phyloP scores from a whole-genome alignment of 305 asterid species.

The Coffea humblotiana region DNA sequence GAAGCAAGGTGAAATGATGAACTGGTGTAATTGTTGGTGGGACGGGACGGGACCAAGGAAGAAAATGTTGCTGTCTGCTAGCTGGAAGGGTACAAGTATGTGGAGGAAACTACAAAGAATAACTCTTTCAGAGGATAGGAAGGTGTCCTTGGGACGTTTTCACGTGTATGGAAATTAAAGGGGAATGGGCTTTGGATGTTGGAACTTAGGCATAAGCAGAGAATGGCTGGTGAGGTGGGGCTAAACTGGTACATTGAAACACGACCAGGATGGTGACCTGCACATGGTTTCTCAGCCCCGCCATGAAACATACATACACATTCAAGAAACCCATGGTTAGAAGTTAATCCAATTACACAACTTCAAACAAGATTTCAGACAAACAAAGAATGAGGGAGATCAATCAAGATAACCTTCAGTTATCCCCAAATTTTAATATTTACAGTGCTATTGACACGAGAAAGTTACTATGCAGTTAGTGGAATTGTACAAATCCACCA shows the following conservation, averaged over 20 bases:
- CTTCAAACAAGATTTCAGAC: not conserved
- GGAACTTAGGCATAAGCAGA: slow-evolving; percentile 13
- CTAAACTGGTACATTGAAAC: slow-evolving; percentile 7
- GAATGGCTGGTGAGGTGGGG: slow-evolving; percentile 22
- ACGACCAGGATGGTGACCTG: slow-evolving; percentile 18
- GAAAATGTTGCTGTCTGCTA: slow-evolving; percentile 9
- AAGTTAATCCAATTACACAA: not conserved
- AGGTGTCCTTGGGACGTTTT: slow-evolving; percentile 3
- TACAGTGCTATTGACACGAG: not conserved
- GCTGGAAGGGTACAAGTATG: slow-evolving; percentile 20
- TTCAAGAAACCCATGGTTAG: not conserved
- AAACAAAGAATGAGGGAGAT: not conserved
- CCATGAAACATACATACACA: not conserved
- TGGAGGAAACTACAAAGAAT: slow-evolving; percentile 7
- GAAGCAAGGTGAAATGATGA: slow-evolving; percentile 4
- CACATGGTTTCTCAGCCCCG: slow-evolving; percentile 22
- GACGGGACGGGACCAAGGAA: not conserved
- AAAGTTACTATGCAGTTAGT: not conserved
- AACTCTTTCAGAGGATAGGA: slow-evolving; percentile 8
- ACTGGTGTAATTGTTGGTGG: not conserved
- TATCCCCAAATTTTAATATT: not conserved
- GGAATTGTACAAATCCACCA: not conserved
- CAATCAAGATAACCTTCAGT: not conserved
- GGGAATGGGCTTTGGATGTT: slow-evolving; percentile 14
- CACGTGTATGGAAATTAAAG: slow-evolving; percentile 2